Evolutionary conservation across 441 rosid genomes (phyloP), one percentile per base, ranked within the genome.

Genomic region (Pelargonium australe): DNA sequence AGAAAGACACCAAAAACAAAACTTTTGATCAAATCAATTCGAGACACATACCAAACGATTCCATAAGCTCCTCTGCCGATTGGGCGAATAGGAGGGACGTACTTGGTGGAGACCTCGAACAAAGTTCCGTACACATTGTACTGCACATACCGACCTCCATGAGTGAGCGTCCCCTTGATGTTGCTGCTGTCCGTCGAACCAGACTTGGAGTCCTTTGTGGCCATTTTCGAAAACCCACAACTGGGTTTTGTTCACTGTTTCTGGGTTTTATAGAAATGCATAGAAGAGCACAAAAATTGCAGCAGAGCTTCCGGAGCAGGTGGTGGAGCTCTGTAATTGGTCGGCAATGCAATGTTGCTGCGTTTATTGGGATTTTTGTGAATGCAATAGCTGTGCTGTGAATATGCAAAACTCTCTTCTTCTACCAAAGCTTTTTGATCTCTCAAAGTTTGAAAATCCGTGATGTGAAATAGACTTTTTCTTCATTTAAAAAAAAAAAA

Each of bases 1-100:
- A 49, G 40, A 19, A 14, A 13, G 9, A 4, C 58, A 11, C 10
- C 13, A 40, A 20, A 16, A 49, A 20, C 4, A 10, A 6, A 23
- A 17, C 43, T 28, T 74, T 43, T 5, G 13, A 47, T n/a, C 3
- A 64, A 41, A 25, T 37, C 58, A 51, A 51, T 7, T 37, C 58
- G 12, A 51, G 7, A 51, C 6, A 31, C 78, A 72, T 72, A 89
- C 92, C 92, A 86, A 68, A 91, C 95, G 80, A 89, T 85, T 28
- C 98, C 96, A 70, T 77, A 82, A 58, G 97, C 91, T 34, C 99
- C 99, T 64, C 97, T 77, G 20, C 95, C 97, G 62, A 94, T 83
- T n/a, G 96, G 93, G 16, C 97, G 87, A 77, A 91, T 83, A 3
- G 96, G 97, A 64, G 95, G 95, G 20, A 86, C 89, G 69, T 94